Evolutionary conservation across 2,329 filamentous ascomycete species (phyloP).

Genomic region (Rutstroemia sp.): DNA sequence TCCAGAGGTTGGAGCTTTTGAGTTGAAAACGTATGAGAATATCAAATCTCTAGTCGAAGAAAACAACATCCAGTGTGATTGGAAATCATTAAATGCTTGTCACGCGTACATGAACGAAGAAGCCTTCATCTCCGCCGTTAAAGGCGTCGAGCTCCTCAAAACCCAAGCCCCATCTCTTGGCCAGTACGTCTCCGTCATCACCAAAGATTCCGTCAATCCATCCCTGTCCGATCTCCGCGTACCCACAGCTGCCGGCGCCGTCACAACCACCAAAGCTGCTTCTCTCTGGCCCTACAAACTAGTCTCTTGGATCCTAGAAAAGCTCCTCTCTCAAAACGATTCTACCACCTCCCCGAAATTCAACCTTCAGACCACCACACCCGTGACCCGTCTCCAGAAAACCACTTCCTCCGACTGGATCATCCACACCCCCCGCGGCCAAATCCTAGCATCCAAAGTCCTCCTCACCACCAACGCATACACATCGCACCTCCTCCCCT

Average conservation of each 20-base stretch:
- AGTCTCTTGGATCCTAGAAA: slow-evolving; percentile 61
- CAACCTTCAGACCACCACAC: slow-evolving; percentile 70
- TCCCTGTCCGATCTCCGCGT: slow-evolving; percentile 46
- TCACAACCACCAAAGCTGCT: slow-evolving; percentile 58
- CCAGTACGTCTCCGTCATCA: slow-evolving; percentile 30
- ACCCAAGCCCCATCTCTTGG: slow-evolving; percentile 50
- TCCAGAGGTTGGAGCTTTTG: slow-evolving; percentile 61
- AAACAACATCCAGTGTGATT: slow-evolving; percentile 62
- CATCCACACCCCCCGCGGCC: slow-evolving; percentile 62
- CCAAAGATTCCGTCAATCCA: slow-evolving; percentile 25
- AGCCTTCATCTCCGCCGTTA: slow-evolving; percentile 44
- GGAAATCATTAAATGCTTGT: slow-evolving; percentile 53
- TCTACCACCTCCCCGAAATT: slow-evolving; percentile 35
- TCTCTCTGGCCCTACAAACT: slow-evolving; percentile 82
- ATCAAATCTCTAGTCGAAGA: slow-evolving; percentile 49
- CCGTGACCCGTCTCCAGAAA: slow-evolving; percentile 45
- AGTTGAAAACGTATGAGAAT: slow-evolving; percentile 59
- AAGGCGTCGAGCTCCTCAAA: slow-evolving; percentile 43
- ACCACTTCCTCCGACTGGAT: slow-evolving; percentile 40
- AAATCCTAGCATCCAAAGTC: slow-evolving; percentile 53
- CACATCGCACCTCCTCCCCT: slow-evolving; percentile 66
- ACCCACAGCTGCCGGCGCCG: slow-evolving; percentile 51
- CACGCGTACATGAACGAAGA: slow-evolving; percentile 53
- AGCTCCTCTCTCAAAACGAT: slow-evolving; percentile 14
- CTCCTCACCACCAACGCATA: slow-evolving; percentile 81